Conservation (phyloP, 352 stramenopile genomes). For the Phytophthora melonis region DNA sequence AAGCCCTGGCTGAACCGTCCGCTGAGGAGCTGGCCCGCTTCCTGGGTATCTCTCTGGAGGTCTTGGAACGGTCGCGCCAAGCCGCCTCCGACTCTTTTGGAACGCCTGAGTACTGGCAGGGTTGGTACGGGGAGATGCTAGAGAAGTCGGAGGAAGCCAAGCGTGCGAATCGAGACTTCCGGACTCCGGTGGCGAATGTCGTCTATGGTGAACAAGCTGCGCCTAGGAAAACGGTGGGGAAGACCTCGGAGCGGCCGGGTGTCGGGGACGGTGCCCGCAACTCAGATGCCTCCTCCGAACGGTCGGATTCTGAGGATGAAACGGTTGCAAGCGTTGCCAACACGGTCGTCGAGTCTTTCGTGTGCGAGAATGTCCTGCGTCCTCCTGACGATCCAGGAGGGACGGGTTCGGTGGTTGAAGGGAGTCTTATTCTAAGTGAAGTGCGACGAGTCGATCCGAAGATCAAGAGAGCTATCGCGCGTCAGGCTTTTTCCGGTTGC, state of each 20-base stretch:
- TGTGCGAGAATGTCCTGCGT: neutral
- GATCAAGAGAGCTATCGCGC: neutral
- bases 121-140: neutral
- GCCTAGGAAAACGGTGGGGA: neutral
- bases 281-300: no score
- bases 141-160: neutral
- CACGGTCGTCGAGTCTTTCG: neutral
- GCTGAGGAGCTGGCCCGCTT: neutral
- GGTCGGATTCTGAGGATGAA: no score
- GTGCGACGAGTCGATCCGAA: neutral
- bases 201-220: neutral
- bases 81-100: neutral
- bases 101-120: conserved; percentile 4
- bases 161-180: conserved; percentile 7
- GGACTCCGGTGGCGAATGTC: neutral
- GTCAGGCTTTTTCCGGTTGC: neutral
- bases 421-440: neutral
- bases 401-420: neutral
- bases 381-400: neutral
- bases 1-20: neutral
- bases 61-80: neutral
- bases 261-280: neutral
- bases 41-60: neutral
- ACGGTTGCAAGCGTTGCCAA: neutral
- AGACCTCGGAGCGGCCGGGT: neutral